These are phyloP conservation scores for Aspergillus campestris DNA, from an alignment of 495 filamentous ascomycete genomes.

Conservation along the genomic window DNA sequence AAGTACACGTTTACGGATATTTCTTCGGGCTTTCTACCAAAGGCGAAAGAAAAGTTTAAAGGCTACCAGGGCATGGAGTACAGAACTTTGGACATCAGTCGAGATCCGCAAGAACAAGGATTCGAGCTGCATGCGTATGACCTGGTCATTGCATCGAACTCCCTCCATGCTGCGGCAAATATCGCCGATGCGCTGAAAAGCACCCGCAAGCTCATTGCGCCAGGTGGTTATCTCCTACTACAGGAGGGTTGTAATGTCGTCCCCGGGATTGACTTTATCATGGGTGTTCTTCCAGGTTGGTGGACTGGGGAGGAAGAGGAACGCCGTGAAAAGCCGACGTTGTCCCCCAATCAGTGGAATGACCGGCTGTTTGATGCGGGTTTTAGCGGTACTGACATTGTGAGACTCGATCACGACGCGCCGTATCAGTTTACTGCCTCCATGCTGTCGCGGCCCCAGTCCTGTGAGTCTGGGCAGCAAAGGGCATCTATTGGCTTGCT, in stretches of 20 bases:
- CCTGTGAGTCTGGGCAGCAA: no score
- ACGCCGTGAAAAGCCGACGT: no score
- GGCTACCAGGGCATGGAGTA: slow-evolving; percentile 33
- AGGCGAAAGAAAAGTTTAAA: slow-evolving; percentile 36
- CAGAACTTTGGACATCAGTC: slow-evolving; percentile 37
- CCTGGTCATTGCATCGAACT: slow-evolving; percentile 43
- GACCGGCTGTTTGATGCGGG: no score
- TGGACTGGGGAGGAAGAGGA: no score
- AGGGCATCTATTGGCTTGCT: no score
- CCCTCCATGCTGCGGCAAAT: slow-evolving; percentile 41
- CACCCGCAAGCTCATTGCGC: slow-evolving; percentile 20
- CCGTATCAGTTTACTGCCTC: no score
- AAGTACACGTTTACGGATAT: slow-evolving; percentile 34
- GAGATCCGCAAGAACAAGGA: slow-evolving; percentile 40
- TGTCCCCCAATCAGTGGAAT: no score
- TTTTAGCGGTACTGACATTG: no score
- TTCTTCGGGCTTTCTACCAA: slow-evolving; percentile 41
- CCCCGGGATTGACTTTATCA: slow-evolving; percentile 8
- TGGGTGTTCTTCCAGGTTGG: slow-evolving; percentile 17
- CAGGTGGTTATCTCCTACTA: slow-evolving; percentile 17
- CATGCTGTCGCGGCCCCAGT: no score
- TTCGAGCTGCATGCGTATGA: slow-evolving; percentile 40
- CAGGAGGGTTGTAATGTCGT: slow-evolving; percentile 11
- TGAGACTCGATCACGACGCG: no score
- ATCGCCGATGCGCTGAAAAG: slow-evolving; percentile 34